Conservation (phyloP, 2,329 filamentous ascomycete species). For the Penicillium aurantiogriseum region DNA sequence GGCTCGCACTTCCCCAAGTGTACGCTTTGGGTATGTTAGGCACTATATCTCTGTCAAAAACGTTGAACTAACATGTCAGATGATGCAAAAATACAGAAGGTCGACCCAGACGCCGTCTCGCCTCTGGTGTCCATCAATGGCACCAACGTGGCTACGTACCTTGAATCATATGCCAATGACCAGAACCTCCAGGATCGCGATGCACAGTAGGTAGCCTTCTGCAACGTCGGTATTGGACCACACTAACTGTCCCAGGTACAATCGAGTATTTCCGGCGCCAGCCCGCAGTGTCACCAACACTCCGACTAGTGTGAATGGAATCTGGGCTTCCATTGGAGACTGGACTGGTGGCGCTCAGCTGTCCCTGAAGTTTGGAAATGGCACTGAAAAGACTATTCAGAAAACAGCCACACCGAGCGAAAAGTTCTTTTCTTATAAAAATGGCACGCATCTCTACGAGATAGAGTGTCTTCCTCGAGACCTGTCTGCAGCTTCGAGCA, state of each 20-base stretch:
- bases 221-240: background rate
- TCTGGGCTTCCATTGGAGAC: constrained; percentile 19
- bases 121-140: constrained; percentile 58
- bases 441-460: constrained; percentile 21
- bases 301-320: constrained; percentile 15
- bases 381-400: constrained; percentile 17
- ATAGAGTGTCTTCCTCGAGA: constrained; percentile 22
- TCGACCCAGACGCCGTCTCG: constrained; percentile 41
- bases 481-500: constrained; percentile 9
- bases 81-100: constrained; percentile 17
- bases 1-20: constrained; percentile 57
- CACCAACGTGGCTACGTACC: constrained; percentile 49
- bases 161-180: constrained; percentile 47
- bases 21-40: constrained; percentile 38
- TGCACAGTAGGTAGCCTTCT: constrained; percentile 47
- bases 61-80: constrained; percentile 7
- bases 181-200: constrained; percentile 57
- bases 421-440: constrained; percentile 20
- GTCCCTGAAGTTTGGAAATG: constrained; percentile 21
- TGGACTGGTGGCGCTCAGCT: constrained; percentile 23
- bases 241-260: constrained; percentile 20
- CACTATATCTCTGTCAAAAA: background rate
- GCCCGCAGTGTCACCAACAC: constrained; percentile 23
- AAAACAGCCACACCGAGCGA: constrained; percentile 20
- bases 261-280: constrained; percentile 23